These are phyloP conservation scores for Thraustochytrium sp. DNA, from an alignment of 352 stramenopile genomes.

Conservation along the genomic window DNA sequence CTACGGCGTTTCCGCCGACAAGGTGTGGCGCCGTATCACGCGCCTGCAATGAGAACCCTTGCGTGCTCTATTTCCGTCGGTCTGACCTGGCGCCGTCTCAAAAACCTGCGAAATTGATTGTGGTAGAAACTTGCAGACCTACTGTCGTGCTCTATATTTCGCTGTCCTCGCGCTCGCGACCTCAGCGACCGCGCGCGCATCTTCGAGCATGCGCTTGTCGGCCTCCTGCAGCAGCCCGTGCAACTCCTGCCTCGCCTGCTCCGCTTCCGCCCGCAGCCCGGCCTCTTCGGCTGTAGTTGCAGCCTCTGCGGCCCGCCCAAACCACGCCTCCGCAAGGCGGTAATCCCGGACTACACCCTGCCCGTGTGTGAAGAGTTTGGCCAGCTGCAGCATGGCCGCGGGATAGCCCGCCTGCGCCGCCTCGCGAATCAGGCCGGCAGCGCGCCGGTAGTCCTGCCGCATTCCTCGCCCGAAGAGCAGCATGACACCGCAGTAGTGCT, in stretches of 20 bases:
- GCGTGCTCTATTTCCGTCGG: neutral
- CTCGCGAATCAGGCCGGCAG: neutral
- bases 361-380: slow-evolving; percentile 2
- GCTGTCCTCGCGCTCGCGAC: too few species aligned
- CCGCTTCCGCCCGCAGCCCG: neutral
- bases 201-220: slow-evolving; percentile 7
- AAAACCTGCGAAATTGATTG: neutral
- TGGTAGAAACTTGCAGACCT: neutral
- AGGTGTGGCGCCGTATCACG: too few species aligned
- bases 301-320: neutral
- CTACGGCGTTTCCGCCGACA: neutral
- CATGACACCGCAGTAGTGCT: slow-evolving; percentile 23
- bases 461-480: neutral
- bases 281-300: neutral
- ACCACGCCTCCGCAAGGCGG: slow-evolving; percentile 11
- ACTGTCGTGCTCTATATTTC: neutral
- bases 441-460: neutral
- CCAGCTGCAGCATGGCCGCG: neutral
- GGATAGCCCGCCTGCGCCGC: neutral
- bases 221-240: neutral
- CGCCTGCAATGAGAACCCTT: too few species aligned
- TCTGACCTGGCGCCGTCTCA: neutral
- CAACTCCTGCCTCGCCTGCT: neutral
- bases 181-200: neutral
- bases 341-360: slow-evolving; percentile 27